Evolutionary conservation across 768 basidiomycete genomes (phyloP).

Genomic region (Psilocybe sp.): DNA sequence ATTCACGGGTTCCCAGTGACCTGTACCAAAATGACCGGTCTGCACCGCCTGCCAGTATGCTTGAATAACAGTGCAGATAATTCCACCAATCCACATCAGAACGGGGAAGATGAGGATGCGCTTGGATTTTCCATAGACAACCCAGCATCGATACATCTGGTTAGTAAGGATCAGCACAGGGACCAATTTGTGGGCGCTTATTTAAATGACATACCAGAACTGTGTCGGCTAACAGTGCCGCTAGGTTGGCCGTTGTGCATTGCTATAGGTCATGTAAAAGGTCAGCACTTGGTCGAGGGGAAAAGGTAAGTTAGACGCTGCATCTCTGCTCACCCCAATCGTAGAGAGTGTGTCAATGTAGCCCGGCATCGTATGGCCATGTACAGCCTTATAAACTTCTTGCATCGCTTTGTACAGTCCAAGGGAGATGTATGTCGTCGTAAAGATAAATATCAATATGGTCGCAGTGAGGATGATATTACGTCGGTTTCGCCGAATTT

Average conservation of each 20-base stretch:
- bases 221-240: neutral
- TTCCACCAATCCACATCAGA: slow-evolving; percentile 3
- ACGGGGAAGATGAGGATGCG: neutral
- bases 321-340: too few species aligned
- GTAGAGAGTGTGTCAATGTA: too few species aligned
- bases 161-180: neutral
- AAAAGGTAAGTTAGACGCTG: too few species aligned
- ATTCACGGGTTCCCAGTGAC: slow-evolving; percentile 5
- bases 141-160: slow-evolving; percentile 7
- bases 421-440: neutral
- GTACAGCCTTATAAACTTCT: too few species aligned
- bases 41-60: slow-evolving; percentile 9
- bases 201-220: neutral
- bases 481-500: neutral
- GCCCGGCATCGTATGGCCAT: too few species aligned
- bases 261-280: too few species aligned
- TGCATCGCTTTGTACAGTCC: neutral
- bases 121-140: neutral
- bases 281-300: too few species aligned
- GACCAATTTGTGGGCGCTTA: too few species aligned
- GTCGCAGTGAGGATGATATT: neutral
- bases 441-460: slow-evolving; percentile 2
- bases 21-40: neutral
- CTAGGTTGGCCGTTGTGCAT: too few species aligned
- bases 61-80: slow-evolving; percentile 4